Evolutionary conservation across 306 rosid genomes (phyloP), one percentile per base, ranked within the genome.

Genomic region (Fragaria vesca): DNA sequence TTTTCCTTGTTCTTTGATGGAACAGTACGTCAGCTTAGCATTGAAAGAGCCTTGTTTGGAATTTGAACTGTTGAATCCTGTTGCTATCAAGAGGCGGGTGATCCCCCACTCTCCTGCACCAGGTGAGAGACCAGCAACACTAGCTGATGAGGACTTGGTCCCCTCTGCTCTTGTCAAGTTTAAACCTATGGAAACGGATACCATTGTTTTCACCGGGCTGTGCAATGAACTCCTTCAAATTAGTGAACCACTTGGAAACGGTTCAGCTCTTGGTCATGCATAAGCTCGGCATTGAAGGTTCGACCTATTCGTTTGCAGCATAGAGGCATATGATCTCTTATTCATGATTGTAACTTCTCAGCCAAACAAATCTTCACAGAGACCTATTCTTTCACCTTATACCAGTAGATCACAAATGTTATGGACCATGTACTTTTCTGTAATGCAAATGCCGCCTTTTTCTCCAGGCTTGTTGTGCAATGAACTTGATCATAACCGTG

Each of bases 121-220:
- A 69, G 97, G 93, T 36, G 80, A 82, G 83, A 89, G 71, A 13
- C 78, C 81, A 11, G 77, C 43, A 73, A 93, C 97, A 50, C 85
- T 95, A 43, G 93, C 89, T 74, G 97, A 95, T 40, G 98, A 93
- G 81, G 90, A 93, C 70, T 83, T 93, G 83, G 97, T 93, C 40
- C 99, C 99, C 69, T 93, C 93, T 3, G 98, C 94, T 84, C 91
- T 95, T 47, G 76, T 95, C 16, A 95, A 95, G 93, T 93, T 93
- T 83, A 91, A 80, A 85, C 98, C 99, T 12, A 82, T 80, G 17
- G 99, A 95, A 88, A 90, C 99, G 12, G 99, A 95, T 80, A 86
- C 97, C 40, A 79, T 93, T 69, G 91, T 91, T 66, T 95, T 85
- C 90, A 91, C 90, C 1, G 97, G 99, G 76, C 89, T 95, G 68